phyloP scores from a whole-genome alignment of 2,329 filamentous ascomycete genomes.

The Fusarium poae region DNA sequence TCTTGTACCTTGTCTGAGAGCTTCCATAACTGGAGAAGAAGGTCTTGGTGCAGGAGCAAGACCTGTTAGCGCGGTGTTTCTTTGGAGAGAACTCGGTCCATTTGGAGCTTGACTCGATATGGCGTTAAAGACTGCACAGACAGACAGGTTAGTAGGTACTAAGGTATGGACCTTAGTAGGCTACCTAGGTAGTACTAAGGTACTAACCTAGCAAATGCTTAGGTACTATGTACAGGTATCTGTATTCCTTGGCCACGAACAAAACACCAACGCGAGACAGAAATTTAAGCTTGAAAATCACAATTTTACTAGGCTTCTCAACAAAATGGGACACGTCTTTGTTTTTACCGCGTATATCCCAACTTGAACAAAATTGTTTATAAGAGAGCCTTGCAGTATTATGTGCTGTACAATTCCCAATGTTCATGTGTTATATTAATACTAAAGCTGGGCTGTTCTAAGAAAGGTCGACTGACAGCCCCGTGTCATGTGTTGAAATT shows the following conservation, averaged over 20 bases:
- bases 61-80: conserved; percentile 42
- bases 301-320: conserved; percentile 7
- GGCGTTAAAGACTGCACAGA: conserved; percentile 26
- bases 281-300: conserved; percentile 30
- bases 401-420: conserved; percentile 1
- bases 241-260: conserved; percentile 39
- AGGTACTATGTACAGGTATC: too few relatives aligned
- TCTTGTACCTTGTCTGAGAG: conserved; percentile 33
- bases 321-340: background rate
- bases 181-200: too few relatives aligned
- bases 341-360: background rate
- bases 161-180: too few relatives aligned
- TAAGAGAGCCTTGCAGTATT: background rate
- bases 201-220: conserved; percentile 10
- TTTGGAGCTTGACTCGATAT: conserved; percentile 42
- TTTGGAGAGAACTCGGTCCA: conserved; percentile 21
- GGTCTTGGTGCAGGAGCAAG: conserved; percentile 23
- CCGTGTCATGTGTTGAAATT: conserved; percentile 38
- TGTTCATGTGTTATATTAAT: conserved; percentile 19
- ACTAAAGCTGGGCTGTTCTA: conserved; percentile 15
- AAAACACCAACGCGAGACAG: conserved; percentile 22
- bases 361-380: background rate
- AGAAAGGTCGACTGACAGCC: conserved; percentile 28
- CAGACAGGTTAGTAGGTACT: too few relatives aligned
- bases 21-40: conserved; percentile 48